Conservation (phyloP, 2,329 filamentous ascomycete species). For the Onygenales sp. region DNA sequence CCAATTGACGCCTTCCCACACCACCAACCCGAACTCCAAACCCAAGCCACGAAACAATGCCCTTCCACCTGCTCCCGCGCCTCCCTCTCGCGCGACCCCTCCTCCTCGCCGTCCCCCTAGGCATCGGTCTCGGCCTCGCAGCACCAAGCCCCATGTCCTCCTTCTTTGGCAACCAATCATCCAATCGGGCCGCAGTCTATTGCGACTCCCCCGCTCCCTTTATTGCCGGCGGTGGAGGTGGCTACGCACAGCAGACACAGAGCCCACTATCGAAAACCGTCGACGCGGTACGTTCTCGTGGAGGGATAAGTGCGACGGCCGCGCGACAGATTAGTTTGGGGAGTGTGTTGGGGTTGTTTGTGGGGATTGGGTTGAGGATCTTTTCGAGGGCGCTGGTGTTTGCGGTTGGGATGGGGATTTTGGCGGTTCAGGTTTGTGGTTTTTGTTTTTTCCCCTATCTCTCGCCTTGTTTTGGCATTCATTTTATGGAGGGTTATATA, state of each 20-base stretch:
- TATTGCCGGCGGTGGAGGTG: background rate
- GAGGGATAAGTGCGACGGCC: slow-evolving; percentile 22
- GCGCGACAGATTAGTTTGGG: slow-evolving; percentile 38
- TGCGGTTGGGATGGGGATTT: slow-evolving; percentile 33
- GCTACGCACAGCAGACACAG: slow-evolving; percentile 3
- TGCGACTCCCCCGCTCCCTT: slow-evolving; percentile 13
- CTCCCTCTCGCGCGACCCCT: slow-evolving; percentile 10
- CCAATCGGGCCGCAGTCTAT: slow-evolving; percentile 25
- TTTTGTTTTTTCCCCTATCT: too few species aligned
- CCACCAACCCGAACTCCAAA: background rate
- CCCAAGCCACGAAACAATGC: slow-evolving; percentile 7
- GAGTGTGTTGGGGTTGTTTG: slow-evolving; percentile 34
- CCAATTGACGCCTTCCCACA: background rate
- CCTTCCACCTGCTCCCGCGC: slow-evolving; percentile 11
- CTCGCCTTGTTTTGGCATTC: background rate
- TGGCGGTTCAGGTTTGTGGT: slow-evolving; percentile 32
- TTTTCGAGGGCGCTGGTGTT: slow-evolving; percentile 37
- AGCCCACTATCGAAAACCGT: slow-evolving; percentile 16
- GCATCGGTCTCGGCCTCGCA: slow-evolving; percentile 25
- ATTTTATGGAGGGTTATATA: background rate
- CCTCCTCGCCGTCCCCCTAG: slow-evolving; percentile 17
- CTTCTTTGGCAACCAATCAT: slow-evolving; percentile 21
- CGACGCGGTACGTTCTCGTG: background rate
- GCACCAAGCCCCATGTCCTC: slow-evolving; percentile 18
- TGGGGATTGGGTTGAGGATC: slow-evolving; percentile 33